Base-by-base conservation (phyloP, 495 filamentous ascomycete species). In the Hypoxylon lienhwacheense region DNA sequence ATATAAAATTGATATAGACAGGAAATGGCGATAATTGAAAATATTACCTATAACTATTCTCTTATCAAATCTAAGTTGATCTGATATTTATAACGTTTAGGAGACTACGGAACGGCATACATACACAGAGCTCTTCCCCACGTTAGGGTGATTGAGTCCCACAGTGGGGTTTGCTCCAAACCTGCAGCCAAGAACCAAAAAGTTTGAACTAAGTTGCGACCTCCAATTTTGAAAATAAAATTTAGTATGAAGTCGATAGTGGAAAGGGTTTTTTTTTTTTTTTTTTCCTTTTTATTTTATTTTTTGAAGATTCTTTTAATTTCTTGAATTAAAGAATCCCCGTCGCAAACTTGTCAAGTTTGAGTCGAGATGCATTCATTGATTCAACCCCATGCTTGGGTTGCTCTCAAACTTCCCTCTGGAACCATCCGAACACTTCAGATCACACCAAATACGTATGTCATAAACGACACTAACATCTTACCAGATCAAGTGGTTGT, bases 381-480 rank as follows among this genome's bases (percentile, higher is more conserved):
- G 22, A 77, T 92, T 53, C 74, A 77, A 47, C 84, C 87, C 4
- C 70, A 86, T 61, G 74, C 81, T 8, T 83, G 80, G 66, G 79
- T 88, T 45, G 81, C 71, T 17, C 67, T 92, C 17, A 77, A 81
- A 53, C 77, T 91, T 11, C 85, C 87, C 2, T 90, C 88, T 24
- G 85, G 82, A 11, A 70, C 77, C 31, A 68, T 81, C 20, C 83
- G 82, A 59, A 74, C 89, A 28, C 59, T 84, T 11, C 78, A 88
- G 61, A 70, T 89, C n/a, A 70, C 77, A 32, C 87, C 87, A 24
- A 83, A 91, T 76, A 88, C 85, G 88, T 91, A 82, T 69, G 87
- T 79, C 34, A 65, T 64, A 26, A 60, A 55, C 55, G 35, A 60
- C 44, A 45, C 28, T 53, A 41, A 62, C 41, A 54, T 53, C 12